phyloP scores from a whole-genome alignment of 148 eudicot genomes.

The Silene uniflora region DNA sequence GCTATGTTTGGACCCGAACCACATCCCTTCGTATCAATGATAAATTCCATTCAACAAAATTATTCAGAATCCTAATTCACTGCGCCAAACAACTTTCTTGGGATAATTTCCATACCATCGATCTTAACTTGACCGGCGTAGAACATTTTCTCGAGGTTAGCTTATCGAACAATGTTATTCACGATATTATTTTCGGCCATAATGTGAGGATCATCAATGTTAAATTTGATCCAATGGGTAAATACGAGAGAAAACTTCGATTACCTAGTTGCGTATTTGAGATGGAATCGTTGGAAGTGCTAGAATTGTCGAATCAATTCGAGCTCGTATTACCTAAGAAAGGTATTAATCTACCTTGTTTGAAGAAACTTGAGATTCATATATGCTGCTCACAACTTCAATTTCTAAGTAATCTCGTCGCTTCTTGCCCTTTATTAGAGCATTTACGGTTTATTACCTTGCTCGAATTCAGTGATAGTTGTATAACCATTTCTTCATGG shows the following conservation, averaged over 20 bases:
- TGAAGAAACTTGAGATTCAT: not conserved
- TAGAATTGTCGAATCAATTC: not conserved
- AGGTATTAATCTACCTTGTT: not conserved
- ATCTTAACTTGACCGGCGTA: not conserved
- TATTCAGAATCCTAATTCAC: not conserved
- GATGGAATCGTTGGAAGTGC: not conserved
- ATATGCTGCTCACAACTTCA: not conserved
- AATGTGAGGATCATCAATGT: not conserved
- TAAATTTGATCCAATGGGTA: not conserved
- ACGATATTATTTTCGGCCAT: not conserved
- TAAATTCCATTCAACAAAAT: not conserved
- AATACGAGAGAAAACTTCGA: not conserved
- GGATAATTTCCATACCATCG: not conserved
- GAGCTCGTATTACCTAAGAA: not conserved
- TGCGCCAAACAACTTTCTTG: not conserved
- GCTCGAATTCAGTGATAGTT: not conserved
- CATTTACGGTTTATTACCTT: not conserved
- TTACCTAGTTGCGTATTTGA: not conserved
- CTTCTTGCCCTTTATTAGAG: not conserved
- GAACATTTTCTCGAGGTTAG: not conserved
- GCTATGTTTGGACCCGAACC: constrained; percentile 12
- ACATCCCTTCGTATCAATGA: not conserved
- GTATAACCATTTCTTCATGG: not conserved
- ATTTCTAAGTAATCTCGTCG: not conserved
- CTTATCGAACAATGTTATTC: not conserved